A percentile compares a stretch with the other conserved stretches of the same genome.
These are phyloP conservation scores for Fusarium sp. DNA, from an alignment of 2,329 filamentous ascomycete genomes.

Conservation along the genomic window DNA sequence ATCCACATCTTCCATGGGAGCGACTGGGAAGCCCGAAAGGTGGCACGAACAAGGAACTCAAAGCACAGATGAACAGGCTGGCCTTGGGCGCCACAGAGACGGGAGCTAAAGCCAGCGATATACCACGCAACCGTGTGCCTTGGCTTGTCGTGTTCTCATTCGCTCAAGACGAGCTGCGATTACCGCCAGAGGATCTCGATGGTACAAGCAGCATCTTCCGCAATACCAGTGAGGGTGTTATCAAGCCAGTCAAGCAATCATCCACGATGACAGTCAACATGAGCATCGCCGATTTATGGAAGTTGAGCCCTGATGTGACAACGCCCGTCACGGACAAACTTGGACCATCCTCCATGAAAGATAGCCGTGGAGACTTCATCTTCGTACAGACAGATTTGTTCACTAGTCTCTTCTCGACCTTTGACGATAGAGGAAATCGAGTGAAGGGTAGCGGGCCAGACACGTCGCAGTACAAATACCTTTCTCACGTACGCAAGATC, in stretches of 20 bases:
- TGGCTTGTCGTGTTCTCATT: conserved; percentile 54
- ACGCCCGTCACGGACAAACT: neutral
- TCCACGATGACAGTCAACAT: conserved; percentile 27
- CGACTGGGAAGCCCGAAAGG: conserved; percentile 38
- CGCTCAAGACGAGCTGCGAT: conserved; percentile 49
- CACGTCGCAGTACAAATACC: conserved; percentile 43
- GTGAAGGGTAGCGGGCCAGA: conserved; percentile 4
- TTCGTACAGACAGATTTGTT: conserved; percentile 45
- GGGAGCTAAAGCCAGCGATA: neutral
- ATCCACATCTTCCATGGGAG: conserved; percentile 59
- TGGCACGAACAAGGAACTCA: neutral
- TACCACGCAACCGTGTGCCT: conserved; percentile 46
- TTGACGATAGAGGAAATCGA: neutral
- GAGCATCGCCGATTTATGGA: conserved; percentile 1
- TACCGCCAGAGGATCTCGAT: conserved; percentile 33
- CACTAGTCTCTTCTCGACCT: conserved; percentile 37
- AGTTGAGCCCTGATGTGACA: neutral
- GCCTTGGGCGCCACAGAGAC: neutral
- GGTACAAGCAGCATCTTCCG: conserved; percentile 5
- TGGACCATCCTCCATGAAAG: neutral
- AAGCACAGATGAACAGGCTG: neutral
- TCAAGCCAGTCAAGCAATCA: neutral
- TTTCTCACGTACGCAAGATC: conserved; percentile 55
- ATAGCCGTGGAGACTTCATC: conserved; percentile 43
- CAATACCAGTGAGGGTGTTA: neutral